phyloP scores from a whole-genome alignment of 106 monocot species.

The Dioscorea zingiberensis region DNA sequence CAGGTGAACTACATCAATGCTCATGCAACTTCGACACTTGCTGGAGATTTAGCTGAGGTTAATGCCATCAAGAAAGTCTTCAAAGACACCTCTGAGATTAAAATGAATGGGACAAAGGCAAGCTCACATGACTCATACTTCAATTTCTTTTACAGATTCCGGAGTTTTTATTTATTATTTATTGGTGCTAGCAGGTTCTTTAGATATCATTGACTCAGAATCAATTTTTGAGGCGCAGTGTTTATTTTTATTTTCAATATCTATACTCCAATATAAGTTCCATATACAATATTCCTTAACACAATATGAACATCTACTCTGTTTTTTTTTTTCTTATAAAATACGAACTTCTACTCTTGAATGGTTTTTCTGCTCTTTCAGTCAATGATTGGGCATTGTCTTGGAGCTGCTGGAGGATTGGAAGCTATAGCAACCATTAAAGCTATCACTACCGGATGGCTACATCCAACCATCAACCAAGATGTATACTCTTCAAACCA shows the following conservation, averaged over 20 bases:
- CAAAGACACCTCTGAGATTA: conserved; percentile 73
- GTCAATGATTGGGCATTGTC: conserved; percentile 98
- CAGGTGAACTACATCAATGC: conserved; percentile 99
- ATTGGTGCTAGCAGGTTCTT: too few species aligned
- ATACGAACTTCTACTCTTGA: not conserved
- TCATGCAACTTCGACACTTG: conserved; percentile 98
- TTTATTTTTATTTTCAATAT: not conserved
- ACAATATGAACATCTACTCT: too few species aligned
- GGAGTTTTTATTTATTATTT: too few species aligned
- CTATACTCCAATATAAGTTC: not conserved
- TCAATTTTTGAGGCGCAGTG: too few species aligned
- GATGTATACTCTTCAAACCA: conserved; percentile 34
- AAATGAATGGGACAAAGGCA: conserved; percentile 94
- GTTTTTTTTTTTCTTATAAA: too few species aligned
- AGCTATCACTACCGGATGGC: conserved; percentile 91
- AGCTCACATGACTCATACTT: not conserved
- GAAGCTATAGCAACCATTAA: conserved; percentile 96
- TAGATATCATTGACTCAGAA: not conserved
- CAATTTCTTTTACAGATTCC: too few species aligned
- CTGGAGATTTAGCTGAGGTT: conserved; percentile 93
- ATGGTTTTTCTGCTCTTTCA: conserved; percentile 14
- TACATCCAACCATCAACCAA: conserved; percentile 90
- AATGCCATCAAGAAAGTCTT: conserved; percentile 97
- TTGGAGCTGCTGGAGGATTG: conserved; percentile 93
- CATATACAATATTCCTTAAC: too few species aligned